Evolutionary conservation across 352 stramenopile species (phyloP).

Genomic region (Elongisporangium prolatum): DNA sequence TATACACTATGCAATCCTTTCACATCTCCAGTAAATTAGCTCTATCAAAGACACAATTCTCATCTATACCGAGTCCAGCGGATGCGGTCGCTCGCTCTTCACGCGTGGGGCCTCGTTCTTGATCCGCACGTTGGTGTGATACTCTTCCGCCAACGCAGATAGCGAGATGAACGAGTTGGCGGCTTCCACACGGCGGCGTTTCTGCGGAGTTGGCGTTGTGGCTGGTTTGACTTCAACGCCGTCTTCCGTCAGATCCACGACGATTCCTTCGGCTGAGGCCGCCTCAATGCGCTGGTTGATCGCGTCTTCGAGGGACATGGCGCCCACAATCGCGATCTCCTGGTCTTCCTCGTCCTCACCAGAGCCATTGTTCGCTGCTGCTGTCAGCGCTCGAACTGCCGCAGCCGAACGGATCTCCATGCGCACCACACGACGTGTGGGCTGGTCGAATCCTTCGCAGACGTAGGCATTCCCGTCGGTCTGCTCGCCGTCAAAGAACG

Average conservation of each 20-base stretch:
- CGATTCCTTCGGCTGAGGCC: constrained; percentile 42
- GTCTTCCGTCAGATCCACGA: constrained; percentile 71
- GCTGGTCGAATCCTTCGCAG: constrained; percentile 46
- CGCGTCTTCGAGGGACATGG: constrained; percentile 71
- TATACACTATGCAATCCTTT: too few relatives aligned
- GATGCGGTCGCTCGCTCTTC: constrained; percentile 5
- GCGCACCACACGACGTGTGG: constrained; percentile 50
- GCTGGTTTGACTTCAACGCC: constrained; percentile 14
- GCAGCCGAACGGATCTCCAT: constrained; percentile 30
- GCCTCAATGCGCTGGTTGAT: constrained; percentile 55
- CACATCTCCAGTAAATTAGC: neutral
- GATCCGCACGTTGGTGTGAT: neutral
- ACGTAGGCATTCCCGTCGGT: constrained; percentile 41
- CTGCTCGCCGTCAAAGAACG: constrained; percentile 68
- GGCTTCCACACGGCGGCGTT: constrained; percentile 22
- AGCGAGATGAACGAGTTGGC: neutral
- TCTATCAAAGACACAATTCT: too few relatives aligned
- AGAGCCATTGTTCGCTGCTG: neutral
- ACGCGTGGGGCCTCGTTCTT: neutral
- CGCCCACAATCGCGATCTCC: constrained; percentile 62
- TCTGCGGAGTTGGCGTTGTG: constrained; percentile 13
- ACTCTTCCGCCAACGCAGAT: neutral
- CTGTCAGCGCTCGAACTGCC: neutral
- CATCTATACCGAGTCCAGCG: neutral
- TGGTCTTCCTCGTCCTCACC: constrained; percentile 29